Evolutionary conservation across 192 early-diverging fungal species (phyloP).

Genomic region (Coemansia sp.): DNA sequence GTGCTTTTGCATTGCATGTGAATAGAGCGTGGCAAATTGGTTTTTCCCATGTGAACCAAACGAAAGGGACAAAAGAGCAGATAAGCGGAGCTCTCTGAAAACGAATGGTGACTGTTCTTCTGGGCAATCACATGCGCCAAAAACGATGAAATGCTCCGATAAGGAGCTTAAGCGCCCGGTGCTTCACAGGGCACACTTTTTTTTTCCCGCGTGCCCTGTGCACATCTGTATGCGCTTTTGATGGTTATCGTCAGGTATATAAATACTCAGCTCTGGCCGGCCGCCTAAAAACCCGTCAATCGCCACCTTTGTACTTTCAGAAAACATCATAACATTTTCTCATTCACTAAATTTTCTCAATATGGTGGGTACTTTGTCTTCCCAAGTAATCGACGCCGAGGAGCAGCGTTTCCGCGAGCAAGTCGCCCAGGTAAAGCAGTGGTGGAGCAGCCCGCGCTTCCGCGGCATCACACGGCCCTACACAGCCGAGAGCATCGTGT

Average conservation of each 20-base stretch:
- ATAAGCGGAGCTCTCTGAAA: background rate
- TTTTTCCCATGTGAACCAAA: background rate
- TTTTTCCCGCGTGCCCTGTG: background rate
- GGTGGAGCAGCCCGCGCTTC: slow-evolving; percentile 89
- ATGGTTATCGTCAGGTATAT: background rate
- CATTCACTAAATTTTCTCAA: background rate
- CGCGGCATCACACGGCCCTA: slow-evolving; percentile 81
- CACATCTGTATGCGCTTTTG: background rate
- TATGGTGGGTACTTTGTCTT: slow-evolving; percentile 26
- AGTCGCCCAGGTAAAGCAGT: slow-evolving; percentile 79
- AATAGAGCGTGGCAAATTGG: background rate
- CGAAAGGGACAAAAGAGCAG: background rate
- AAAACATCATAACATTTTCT: background rate
- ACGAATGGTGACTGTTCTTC: slow-evolving; percentile 2
- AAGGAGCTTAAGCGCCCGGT: slow-evolving; percentile 10
- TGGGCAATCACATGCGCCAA: slow-evolving; percentile 3
- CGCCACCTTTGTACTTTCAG: background rate
- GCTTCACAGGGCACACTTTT: background rate
- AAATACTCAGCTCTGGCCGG: background rate
- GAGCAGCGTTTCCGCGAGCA: slow-evolving; percentile 81
- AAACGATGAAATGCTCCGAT: slow-evolving; percentile 28
- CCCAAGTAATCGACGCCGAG: slow-evolving; percentile 47
- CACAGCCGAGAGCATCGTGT: slow-evolving; percentile 77
- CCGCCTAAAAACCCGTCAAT: background rate
- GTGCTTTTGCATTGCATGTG: background rate